These are phyloP conservation scores for Schizophyllum amplum DNA, from an alignment of 1,284 basidiomycete species.

Conservation along the genomic window DNA sequence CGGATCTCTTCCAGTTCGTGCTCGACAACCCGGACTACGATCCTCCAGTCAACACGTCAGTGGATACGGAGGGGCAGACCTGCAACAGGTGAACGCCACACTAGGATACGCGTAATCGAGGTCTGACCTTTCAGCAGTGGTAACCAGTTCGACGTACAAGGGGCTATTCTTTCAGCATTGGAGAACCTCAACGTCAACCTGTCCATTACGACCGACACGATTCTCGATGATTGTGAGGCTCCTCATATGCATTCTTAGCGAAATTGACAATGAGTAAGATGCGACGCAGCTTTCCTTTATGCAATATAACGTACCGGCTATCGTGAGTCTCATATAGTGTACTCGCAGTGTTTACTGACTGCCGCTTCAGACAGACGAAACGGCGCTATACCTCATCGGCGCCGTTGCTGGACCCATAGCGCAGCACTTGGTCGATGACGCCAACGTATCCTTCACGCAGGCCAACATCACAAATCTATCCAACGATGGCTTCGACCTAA, in stretches of 20 bases:
- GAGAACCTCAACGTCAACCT: slow-evolving; percentile 52
- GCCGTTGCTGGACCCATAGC: slow-evolving; percentile 60
- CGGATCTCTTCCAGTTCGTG: slow-evolving; percentile 50
- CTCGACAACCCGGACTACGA: slow-evolving; percentile 42
- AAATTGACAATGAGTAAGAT: slow-evolving; percentile 9
- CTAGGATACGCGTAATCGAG: slow-evolving; percentile 14
- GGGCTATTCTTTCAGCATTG: slow-evolving; percentile 57
- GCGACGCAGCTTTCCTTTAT: slow-evolving; percentile 55
- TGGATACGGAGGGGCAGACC: slow-evolving; percentile 44
- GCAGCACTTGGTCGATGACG: slow-evolving; percentile 57
- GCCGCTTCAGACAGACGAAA: slow-evolving; percentile 45
- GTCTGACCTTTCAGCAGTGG: slow-evolving; percentile 31
- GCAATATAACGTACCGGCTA: slow-evolving; percentile 53
- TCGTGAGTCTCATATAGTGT: slow-evolving; percentile 29
- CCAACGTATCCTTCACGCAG: slow-evolving; percentile 45
- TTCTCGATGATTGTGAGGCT: slow-evolving; percentile 51
- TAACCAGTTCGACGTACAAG: slow-evolving; percentile 51
- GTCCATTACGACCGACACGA: slow-evolving; percentile 37
- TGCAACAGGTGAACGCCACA: slow-evolving; percentile 19
- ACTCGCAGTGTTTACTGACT: neutral
- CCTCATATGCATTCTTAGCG: neutral
- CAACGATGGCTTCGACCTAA: slow-evolving; percentile 53
- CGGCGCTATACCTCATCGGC: slow-evolving; percentile 61
- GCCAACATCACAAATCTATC: slow-evolving; percentile 62
- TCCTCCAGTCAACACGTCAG: slow-evolving; percentile 45